Conservation (phyloP, 2,329 filamentous ascomycete species). For the Colletotrichum horii region DNA sequence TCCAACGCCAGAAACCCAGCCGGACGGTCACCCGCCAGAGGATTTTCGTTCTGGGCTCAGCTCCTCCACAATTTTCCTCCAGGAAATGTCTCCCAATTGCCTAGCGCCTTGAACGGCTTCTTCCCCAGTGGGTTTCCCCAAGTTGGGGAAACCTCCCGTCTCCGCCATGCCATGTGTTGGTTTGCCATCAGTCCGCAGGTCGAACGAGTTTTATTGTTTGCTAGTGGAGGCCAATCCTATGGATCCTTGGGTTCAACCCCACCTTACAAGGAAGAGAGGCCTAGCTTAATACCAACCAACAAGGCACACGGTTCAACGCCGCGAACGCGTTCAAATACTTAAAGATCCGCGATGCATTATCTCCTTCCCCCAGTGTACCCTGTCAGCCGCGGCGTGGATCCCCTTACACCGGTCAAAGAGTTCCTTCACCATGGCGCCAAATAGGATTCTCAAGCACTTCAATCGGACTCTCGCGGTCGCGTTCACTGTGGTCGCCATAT, state of each 20-base stretch:
- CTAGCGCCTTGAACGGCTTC: neutral
- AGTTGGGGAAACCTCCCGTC: neutral
- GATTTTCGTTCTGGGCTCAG: slow-evolving; percentile 4
- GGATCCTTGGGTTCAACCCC: neutral
- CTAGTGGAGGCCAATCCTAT: neutral
- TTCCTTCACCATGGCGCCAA: neutral
- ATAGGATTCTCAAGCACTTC: slow-evolving; percentile 12
- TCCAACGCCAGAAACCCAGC: neutral
- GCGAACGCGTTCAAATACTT: neutral
- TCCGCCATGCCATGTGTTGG: neutral
- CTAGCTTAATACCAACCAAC: slow-evolving; percentile 2
- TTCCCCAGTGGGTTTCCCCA: slow-evolving; percentile 1
- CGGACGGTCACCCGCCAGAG: neutral
- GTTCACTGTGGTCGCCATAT: slow-evolving; percentile 34
- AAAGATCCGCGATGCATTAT: neutral
- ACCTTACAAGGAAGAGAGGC: neutral
- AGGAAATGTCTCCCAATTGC: neutral
- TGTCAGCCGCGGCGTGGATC: neutral
- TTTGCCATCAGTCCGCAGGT: neutral
- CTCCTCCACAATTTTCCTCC: neutral
- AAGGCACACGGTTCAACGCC: neutral
- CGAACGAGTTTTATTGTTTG: neutral
- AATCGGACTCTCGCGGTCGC: slow-evolving; percentile 21
- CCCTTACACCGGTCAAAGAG: neutral
- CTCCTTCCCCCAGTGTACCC: neutral